Evolutionary conservation across 1,284 basidiomycete genomes (phyloP), one percentile per base, ranked within the genome.

Genomic region (Cutaneotrichosporon sp.): DNA sequence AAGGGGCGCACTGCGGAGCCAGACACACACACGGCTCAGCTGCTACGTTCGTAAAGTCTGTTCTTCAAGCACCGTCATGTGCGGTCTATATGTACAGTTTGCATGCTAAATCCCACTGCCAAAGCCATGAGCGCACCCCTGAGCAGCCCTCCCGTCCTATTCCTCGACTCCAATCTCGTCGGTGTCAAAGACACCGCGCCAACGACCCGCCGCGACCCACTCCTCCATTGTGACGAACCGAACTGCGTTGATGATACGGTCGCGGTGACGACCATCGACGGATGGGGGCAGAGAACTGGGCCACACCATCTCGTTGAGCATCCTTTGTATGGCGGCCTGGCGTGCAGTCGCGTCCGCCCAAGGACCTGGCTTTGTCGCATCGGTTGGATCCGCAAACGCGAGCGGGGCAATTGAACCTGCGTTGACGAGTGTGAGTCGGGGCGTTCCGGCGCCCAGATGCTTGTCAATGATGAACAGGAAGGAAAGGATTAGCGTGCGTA

Each of bases 351-450:
- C 33, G n/a, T 36, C 21, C 18, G 45, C 45, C 45, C 45, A 37
- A 9, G 33, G 23, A 9, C 15, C 45, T 0, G 34, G 21, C 8
- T 17, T 3, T 1, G 35, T 38, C 21, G 23, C 45, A 21, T 46
- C 45, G 8, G 3, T 2, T 4, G 21, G 21, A 9, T 36, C 15
- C 8, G n/a, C 46, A 34, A 39, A 33, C 37, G 36, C 37, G n/a
- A 12, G 26, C 1, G 43, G 18, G 14, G 18, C 35, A n/a, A 51
- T 39, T 4, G 26, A 26, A 9, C 36, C 43, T 3, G 42, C 37
- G 15, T 51, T 45, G 26, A 51, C 50, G 26, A 51, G 36, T 8
- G 37, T 39, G 14, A 51, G 43, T n/a, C 41, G 49, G 8, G 42
- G 43, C 26, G 15, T 8, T 2, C 9, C 17, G 3, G 22, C n/a